phyloP scores from a whole-genome alignment of 768 basidiomycete genomes.

The Kwoniella newhampshirensis region DNA sequence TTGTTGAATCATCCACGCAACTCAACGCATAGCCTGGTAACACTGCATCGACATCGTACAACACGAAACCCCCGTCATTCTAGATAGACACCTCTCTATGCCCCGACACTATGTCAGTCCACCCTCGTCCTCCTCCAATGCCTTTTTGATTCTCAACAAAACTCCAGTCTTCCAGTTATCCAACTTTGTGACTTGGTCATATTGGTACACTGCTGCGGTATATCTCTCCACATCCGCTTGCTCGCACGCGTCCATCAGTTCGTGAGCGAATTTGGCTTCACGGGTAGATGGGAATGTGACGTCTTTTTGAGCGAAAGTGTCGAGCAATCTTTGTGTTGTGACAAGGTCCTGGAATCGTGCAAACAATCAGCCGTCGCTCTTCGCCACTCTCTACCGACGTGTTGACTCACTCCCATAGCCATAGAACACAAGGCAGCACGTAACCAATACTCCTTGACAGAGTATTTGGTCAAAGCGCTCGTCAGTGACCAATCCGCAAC shows the following conservation, averaged over 20 bases:
- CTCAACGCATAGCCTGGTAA: no score
- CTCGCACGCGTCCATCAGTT: slow-evolving; percentile 74
- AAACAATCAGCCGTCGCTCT: no score
- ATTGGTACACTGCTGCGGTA: slow-evolving; percentile 83
- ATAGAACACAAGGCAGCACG: slow-evolving; percentile 80
- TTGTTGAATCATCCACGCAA: no score
- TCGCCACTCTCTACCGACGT: no score
- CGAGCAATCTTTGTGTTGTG: slow-evolving; percentile 74
- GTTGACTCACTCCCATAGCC: slow-evolving; percentile 74
- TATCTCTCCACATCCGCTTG: slow-evolving; percentile 70
- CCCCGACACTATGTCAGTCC: slow-evolving; percentile 50
- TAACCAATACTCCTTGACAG: slow-evolving; percentile 97
- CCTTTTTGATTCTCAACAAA: slow-evolving; percentile 83
- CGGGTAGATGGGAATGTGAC: slow-evolving; percentile 80
- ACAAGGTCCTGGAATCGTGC: slow-evolving; percentile 91
- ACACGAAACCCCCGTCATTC: no score
- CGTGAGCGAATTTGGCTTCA: slow-evolving; percentile 82
- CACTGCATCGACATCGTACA: no score
- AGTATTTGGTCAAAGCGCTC: slow-evolving; percentile 90
- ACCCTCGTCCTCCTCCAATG: slow-evolving; percentile 63
- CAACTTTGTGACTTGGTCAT: slow-evolving; percentile 84
- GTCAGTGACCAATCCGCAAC: slow-evolving; percentile 80
- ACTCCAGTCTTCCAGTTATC: slow-evolving; percentile 96
- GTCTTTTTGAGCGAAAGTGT: slow-evolving; percentile 77
- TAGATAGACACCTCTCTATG: not conserved